Percentiles rank a stretch among this genome's conserved stretches.
Conservation (phyloP, 495 filamentous ascomycete species). For the Trypethelium eluteriae region DNA sequence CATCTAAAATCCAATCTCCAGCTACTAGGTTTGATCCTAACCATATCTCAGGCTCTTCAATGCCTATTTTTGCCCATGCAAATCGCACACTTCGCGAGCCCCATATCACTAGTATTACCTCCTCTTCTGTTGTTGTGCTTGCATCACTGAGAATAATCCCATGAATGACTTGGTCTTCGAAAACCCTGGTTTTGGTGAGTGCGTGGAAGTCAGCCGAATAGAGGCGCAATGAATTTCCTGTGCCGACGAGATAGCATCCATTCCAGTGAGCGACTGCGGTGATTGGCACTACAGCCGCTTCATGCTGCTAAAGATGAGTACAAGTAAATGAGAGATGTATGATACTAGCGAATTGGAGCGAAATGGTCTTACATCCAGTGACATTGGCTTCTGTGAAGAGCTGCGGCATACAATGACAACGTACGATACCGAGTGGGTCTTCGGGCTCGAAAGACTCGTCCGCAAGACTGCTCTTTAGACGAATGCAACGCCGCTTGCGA, state of each 20-base stretch:
- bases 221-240: conserved; percentile 2
- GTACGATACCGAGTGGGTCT: too few relatives aligned
- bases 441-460: too few relatives aligned
- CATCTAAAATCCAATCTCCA: conserved; percentile 79
- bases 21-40: conserved; percentile 33
- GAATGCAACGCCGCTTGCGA: too few relatives aligned
- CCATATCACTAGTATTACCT: conserved; percentile 28
- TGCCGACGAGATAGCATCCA: neutral
- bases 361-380: neutral
- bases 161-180: conserved; percentile 58
- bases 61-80: neutral
- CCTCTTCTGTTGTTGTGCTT: neutral
- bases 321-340: too few relatives aligned
- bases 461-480: too few relatives aligned
- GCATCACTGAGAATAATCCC: conserved; percentile 45
- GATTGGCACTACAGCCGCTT: neutral
- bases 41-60: neutral
- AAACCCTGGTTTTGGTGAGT: conserved; percentile 42
- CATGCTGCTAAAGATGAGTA: neutral
- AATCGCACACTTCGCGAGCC: conserved; percentile 25
- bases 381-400: neutral
- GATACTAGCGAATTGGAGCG: neutral
- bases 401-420: neutral
- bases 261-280: neutral
- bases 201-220: conserved; percentile 13